Percentiles rank a stretch among this genome's conserved stretches.
phyloP scores from a whole-genome alignment of 176 grass and related monocot species.

The Areca catechu region DNA sequence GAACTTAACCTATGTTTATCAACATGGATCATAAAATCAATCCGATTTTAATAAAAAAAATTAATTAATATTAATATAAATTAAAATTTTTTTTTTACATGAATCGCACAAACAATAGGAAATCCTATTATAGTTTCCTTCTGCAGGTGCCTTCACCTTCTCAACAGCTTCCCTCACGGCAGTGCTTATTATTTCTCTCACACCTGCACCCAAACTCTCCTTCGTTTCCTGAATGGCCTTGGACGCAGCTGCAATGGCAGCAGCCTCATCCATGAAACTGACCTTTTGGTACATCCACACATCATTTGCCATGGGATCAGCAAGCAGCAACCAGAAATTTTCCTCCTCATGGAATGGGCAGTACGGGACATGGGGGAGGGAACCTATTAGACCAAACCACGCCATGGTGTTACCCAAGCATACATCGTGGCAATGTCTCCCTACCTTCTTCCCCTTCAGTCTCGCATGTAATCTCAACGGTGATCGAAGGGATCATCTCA shows the following conservation, averaged over 20 bases:
- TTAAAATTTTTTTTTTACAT: no score
- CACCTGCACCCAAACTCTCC: slow-evolving; percentile 62
- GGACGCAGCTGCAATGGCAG: slow-evolving; percentile 76
- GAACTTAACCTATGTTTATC: no score
- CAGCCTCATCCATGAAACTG: slow-evolving; percentile 78
- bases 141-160: slow-evolving; percentile 74
- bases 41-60: no score
- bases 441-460: slow-evolving; percentile 95
- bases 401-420: slow-evolving; percentile 76
- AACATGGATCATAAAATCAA: no score
- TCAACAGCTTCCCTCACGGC: slow-evolving; percentile 70
- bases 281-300: slow-evolving; percentile 97
- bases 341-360: slow-evolving; percentile 96
- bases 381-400: slow-evolving; percentile 70
- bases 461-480: slow-evolving; percentile 83
- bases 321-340: slow-evolving; percentile 94
- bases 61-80: no score
- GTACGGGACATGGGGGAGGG: slow-evolving; percentile 68
- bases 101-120: slow-evolving; percentile 64
- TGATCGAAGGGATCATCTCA: slow-evolving; percentile 89
- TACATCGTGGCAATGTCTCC: slow-evolving; percentile 95
- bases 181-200: slow-evolving; percentile 62
- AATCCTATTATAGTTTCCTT: slow-evolving; percentile 71
- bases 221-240: slow-evolving; percentile 91
- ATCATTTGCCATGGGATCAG: slow-evolving; percentile 50